Evolutionary conservation across 2,329 filamentous ascomycete genomes (phyloP).

Genomic region (Claviceps paspali): DNA sequence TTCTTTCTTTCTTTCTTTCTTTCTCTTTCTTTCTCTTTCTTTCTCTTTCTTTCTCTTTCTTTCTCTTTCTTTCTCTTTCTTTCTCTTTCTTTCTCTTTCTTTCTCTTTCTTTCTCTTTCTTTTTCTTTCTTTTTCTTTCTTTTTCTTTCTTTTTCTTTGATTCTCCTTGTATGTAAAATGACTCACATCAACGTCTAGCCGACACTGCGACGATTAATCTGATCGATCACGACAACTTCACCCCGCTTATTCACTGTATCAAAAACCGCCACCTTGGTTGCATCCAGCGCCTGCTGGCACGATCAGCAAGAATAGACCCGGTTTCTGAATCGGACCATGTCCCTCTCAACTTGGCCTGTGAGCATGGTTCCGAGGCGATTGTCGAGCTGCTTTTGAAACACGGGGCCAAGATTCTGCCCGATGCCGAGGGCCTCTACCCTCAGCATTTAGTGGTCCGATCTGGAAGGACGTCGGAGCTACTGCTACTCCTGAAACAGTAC

Average conservation of each 20-base stretch:
- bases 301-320: slow-evolving; percentile 74
- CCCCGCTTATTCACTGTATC: slow-evolving; percentile 86
- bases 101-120: too few relatives aligned
- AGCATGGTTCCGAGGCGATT: slow-evolving; percentile 75
- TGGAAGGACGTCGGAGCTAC: slow-evolving; percentile 62
- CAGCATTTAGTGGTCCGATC: slow-evolving; percentile 91
- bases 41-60: too few relatives aligned
- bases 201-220: slow-evolving; percentile 65
- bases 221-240: slow-evolving; percentile 95
- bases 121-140: too few relatives aligned
- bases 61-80: too few relatives aligned
- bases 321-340: slow-evolving; percentile 80
- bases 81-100: too few relatives aligned
- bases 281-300: slow-evolving; percentile 60
- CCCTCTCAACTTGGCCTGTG: slow-evolving; percentile 85
- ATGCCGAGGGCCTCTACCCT: slow-evolving; percentile 92
- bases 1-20: not conserved
- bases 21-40: not conserved
- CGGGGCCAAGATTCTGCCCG: slow-evolving; percentile 70
- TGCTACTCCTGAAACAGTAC: slow-evolving; percentile 68
- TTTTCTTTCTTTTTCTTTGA: too few relatives aligned
- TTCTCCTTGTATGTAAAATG: not conserved
- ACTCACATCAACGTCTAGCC: slow-evolving; percentile 23
- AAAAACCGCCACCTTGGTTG: slow-evolving; percentile 73
- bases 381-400: slow-evolving; percentile 72